Evolutionary conservation across 306 rosid genomes (phyloP).

Genomic region (Alnus glutinosa): DNA sequence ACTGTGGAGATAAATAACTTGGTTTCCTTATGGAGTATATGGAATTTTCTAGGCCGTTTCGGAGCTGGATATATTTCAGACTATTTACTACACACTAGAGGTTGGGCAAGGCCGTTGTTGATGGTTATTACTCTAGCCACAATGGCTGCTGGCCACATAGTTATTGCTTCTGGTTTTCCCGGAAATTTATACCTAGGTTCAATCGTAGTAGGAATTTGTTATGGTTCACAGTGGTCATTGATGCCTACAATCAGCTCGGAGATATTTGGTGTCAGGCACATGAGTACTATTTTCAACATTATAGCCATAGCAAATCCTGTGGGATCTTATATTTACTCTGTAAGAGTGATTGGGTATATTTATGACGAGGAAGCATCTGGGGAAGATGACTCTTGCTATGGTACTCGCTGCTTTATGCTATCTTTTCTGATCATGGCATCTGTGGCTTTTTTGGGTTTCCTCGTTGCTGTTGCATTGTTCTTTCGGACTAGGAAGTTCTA

Average conservation of each 20-base stretch:
- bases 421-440: slow-evolving; percentile 75
- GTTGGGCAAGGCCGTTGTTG: slow-evolving; percentile 80
- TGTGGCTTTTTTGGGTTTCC: slow-evolving; percentile 60
- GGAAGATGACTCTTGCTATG: slow-evolving; percentile 52
- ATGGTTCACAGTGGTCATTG: slow-evolving; percentile 90
- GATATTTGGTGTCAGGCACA: slow-evolving; percentile 76
- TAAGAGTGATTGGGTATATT: slow-evolving; percentile 74
- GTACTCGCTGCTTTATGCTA: slow-evolving; percentile 69
- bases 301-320: slow-evolving; percentile 77
- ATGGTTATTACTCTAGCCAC: slow-evolving; percentile 52
- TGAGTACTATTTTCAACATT: slow-evolving; percentile 91
- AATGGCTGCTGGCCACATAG: slow-evolving; percentile 70
- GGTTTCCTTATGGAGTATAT: slow-evolving; percentile 90
- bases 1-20: slow-evolving; percentile 53
- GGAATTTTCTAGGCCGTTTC: slow-evolving; percentile 92
- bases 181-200: slow-evolving; percentile 83
- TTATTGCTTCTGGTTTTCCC: slow-evolving; percentile 66
- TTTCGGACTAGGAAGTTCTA: slow-evolving; percentile 75
- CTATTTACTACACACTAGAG: slow-evolving; percentile 61
- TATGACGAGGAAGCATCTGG: slow-evolving; percentile 62
- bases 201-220: slow-evolving; percentile 73
- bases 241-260: slow-evolving; percentile 93
- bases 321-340: slow-evolving; percentile 88
- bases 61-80: slow-evolving; percentile 89
- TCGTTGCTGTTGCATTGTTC: slow-evolving; percentile 58